These are phyloP conservation scores for Globomyces pollinis-pini DNA, from an alignment of 192 early-diverging fungal genomes.

Conservation along the genomic window DNA sequence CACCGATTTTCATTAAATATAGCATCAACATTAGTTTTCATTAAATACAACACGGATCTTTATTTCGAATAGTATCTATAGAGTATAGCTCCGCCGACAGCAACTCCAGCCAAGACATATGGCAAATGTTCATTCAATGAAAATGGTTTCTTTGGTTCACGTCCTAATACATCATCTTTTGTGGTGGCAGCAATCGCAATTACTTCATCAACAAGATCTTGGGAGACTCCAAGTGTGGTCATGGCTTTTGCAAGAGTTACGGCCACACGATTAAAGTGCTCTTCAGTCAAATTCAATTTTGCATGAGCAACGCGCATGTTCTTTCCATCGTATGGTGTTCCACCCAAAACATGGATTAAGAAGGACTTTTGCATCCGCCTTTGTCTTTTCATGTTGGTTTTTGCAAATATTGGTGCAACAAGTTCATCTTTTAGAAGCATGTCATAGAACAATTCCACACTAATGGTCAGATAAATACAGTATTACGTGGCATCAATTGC, in stretches of 20 bases:
- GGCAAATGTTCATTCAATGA: too few species aligned
- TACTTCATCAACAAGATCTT: not conserved
- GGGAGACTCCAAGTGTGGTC: not conserved
- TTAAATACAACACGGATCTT: too few species aligned
- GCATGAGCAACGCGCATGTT: constrained; percentile 6
- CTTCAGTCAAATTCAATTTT: not conserved
- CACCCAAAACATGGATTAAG: constrained; percentile 9
- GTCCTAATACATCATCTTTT: constrained; percentile 6
- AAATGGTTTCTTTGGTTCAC: too few species aligned
- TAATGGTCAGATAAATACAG: too few species aligned
- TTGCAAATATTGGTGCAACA: not conserved
- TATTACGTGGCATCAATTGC: constrained; percentile 3
- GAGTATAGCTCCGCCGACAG: not conserved
- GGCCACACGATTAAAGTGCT: not conserved
- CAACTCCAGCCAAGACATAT: too few species aligned
- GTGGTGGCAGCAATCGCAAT: constrained; percentile 1
- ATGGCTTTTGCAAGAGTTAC: not conserved
- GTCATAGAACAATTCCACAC: constrained; percentile 6
- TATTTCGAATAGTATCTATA: not conserved
- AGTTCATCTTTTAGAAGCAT: not conserved
- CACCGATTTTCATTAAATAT: too few species aligned
- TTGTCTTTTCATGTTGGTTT: constrained; percentile 6
- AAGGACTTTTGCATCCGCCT: not conserved
- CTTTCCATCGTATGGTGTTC: constrained; percentile 6
- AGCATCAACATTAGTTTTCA: too few species aligned